A percentile compares a stretch with the other conserved stretches of the same genome.
phyloP scores from a whole-genome alignment of 306 rosid species.

The Luffa aegyptiaca region DNA sequence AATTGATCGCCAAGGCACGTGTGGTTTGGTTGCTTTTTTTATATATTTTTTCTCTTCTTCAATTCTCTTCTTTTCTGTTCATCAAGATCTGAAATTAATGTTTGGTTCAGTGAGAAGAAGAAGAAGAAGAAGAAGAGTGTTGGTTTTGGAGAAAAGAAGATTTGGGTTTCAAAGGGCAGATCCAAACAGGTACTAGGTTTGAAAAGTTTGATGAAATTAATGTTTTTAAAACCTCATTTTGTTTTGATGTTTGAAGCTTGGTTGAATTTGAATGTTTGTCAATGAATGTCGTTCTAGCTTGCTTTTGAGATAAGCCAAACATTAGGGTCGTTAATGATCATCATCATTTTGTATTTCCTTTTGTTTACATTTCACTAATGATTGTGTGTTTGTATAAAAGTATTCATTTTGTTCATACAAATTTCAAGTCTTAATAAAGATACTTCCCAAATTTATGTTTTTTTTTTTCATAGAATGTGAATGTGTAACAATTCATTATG shows the following conservation, averaged over 20 bases:
- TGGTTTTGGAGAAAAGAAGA: not conserved
- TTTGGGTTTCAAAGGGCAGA: not conserved
- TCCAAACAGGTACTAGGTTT: not conserved
- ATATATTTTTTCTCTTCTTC: not conserved
- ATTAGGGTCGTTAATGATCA: not conserved
- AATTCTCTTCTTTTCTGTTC: not conserved
- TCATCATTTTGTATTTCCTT: not conserved
- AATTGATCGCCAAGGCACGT: conserved; percentile 47
- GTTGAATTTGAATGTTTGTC: not conserved
- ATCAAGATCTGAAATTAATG: conserved; percentile 44
- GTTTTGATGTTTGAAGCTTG: not conserved
- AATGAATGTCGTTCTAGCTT: not conserved
- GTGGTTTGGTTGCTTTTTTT: not conserved
- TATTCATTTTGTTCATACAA: not conserved
- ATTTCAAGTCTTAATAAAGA: not conserved
- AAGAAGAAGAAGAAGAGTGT: not conserved
- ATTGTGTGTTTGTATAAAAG: not conserved
- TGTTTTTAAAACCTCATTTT: not conserved
- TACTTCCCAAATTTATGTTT: not conserved
- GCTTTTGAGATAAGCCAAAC: not conserved
- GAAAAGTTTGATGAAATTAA: not conserved
- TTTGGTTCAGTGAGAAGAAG: not conserved
- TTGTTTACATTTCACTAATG: not conserved
- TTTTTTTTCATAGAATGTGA: not conserved
- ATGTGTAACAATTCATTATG: not conserved